Conservation (phyloP, 805 yeast species). For the Myxozyma nipponensis region DNA sequence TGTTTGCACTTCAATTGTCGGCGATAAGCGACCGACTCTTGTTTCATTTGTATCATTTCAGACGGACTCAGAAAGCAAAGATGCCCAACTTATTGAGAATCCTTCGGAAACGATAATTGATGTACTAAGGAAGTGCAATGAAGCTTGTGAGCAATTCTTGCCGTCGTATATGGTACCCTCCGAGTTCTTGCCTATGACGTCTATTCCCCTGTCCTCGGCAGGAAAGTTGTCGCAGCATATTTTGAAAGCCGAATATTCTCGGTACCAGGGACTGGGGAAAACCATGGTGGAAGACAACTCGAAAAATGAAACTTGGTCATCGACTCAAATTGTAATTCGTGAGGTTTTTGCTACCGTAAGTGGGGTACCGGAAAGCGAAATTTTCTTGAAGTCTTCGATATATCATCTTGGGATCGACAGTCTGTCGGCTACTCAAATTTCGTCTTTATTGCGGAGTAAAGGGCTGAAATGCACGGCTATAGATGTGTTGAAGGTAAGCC, state of each 20-base stretch:
- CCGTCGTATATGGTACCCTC: conserved; percentile 31
- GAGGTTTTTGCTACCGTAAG: conserved; percentile 10
- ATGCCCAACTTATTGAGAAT: not conserved
- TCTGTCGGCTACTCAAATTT: conserved; percentile 24
- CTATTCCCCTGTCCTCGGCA: conserved; percentile 27
- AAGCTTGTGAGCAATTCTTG: conserved; percentile 15
- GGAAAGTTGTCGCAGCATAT: conserved; percentile 21
- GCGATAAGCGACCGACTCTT: conserved; percentile 9
- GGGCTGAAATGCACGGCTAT: conserved; percentile 10
- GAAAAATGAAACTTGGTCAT: not conserved
- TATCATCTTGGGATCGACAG: conserved; percentile 31
- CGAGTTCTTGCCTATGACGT: conserved; percentile 13
- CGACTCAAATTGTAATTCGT: conserved; percentile 2
- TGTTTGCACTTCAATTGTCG: conserved; percentile 6
- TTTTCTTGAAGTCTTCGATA: conserved; percentile 11
- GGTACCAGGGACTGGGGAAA: conserved; percentile 2
- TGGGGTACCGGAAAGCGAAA: conserved; percentile 3
- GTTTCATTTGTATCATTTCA: conserved; percentile 19
- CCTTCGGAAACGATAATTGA: not conserved
- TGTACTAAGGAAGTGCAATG: not conserved
- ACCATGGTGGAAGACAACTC: not conserved
- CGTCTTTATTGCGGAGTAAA: conserved; percentile 3
- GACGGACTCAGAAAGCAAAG: not conserved
- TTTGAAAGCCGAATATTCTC: conserved; percentile 2
- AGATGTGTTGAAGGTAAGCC: conserved; percentile 16